Base-by-base conservation (phyloP, 768 basidiomycete species). In the Postia placenta region DNA sequence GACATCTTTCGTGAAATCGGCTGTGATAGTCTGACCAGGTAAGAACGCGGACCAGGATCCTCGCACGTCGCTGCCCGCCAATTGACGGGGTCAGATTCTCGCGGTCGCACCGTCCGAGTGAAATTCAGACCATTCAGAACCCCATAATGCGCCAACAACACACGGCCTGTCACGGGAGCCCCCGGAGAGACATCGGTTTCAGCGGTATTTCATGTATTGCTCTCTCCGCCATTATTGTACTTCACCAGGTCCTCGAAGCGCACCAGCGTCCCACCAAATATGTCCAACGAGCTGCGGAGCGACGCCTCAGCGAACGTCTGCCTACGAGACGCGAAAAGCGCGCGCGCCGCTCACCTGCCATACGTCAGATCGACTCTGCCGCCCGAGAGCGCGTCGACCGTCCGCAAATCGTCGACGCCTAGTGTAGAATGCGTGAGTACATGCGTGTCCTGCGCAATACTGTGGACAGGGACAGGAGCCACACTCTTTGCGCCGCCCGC, bases 401-500 rank as follows among this genome's bases (percentile, higher is more conserved):
- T 75, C 33, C 78, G 76, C 24, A 98, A 74, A 65, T 98, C 95
- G 7, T 74, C 72, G 45, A 94, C 71, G 49, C 85, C 94, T 94
- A 55, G 48, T 26, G 1, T n/a, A 23, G 27, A 37, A 7, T 25
- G 46, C 42, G 48, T 15, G 28, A 59, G 23, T 54, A 43, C 28
- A n/a, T 45, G n/a, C n/a, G n/a, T n/a, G n/a, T n/a, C 28, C 15
- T 37, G 2, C 48, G 2, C 2, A 7, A 43, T 24, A 42, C 23
- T 15, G 37, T 17, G 22, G 12, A 22, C 33, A 20, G 22, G 9
- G 19, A 25, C 25, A 39, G n/a, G 17, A 4, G 15, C 54, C 57
- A 33, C 61, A 90, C 94, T 81, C 72, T 83, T 89, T 2, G 96
- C 96, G 11, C 96, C 96, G 2, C 96, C 96, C 0, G 96, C 96